Conservation (phyloP, 2,329 filamentous ascomycete species). For the Arthrobotrys pseudoclavata region DNA sequence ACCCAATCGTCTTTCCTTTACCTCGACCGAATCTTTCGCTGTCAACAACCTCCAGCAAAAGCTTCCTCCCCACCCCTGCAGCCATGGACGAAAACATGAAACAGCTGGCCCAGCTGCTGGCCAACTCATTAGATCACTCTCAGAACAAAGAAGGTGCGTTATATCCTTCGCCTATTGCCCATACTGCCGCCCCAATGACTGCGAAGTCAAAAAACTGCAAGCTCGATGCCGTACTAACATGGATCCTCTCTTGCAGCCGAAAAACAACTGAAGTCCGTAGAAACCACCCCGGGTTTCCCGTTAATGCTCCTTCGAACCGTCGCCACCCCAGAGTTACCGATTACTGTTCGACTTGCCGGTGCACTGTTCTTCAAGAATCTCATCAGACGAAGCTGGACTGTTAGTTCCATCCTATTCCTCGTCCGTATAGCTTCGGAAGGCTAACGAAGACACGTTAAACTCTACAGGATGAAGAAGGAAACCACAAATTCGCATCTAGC, state of each 20-base stretch:
- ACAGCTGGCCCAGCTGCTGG: conserved; percentile 82
- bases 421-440: neutral
- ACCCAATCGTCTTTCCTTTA: conserved; percentile 10
- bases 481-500: conserved; percentile 84
- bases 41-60: conserved; percentile 7
- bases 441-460: neutral
- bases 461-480: conserved; percentile 84
- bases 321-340: conserved; percentile 78
- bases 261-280: conserved; percentile 81
- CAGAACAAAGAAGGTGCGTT: conserved; percentile 88
- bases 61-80: conserved; percentile 38
- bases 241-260: conserved; percentile 59
- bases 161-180: conserved; percentile 41
- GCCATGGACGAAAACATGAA: conserved; percentile 75
- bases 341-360: conserved; percentile 85
- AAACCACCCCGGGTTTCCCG: conserved; percentile 88
- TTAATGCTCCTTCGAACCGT: conserved; percentile 91
- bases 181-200: conserved; percentile 26
- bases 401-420: conserved; percentile 66
- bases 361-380: conserved; percentile 99
- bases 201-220: conserved; percentile 10
- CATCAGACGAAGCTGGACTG: conserved; percentile 91
- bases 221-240: conserved; percentile 24
- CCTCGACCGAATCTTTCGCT: neutral
- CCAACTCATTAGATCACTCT: conserved; percentile 88